A percentile compares a stretch with the other conserved stretches of the same genome.
phyloP scores from a whole-genome alignment of 2,329 filamentous ascomycete genomes.

The Fusarium newnesense region DNA sequence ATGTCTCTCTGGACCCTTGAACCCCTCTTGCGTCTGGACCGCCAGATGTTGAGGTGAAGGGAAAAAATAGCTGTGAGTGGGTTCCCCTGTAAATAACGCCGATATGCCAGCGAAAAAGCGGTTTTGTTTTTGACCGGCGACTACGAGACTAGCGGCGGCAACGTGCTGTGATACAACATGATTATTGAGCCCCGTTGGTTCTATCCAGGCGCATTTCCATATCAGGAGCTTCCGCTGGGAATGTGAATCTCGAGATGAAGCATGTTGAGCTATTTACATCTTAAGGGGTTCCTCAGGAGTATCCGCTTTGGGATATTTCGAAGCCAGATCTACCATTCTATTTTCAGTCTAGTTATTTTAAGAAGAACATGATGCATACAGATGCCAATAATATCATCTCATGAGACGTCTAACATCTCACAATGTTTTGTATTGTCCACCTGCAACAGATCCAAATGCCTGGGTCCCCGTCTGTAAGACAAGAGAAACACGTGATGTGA shows the following conservation, averaged over 20 bases:
- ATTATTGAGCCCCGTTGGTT: conserved; percentile 22
- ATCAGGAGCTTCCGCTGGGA: conserved; percentile 28
- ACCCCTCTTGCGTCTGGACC: conserved; percentile 32
- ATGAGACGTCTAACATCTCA: conserved; percentile 2
- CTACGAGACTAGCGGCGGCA: conserved; percentile 35
- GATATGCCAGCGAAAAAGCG: conserved; percentile 35
- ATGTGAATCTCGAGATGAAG: background rate
- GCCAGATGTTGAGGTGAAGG: conserved; percentile 10
- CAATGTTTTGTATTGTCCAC: conserved; percentile 3
- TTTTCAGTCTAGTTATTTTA: conserved; percentile 20
- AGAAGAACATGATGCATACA: conserved; percentile 16
- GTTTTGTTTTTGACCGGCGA: conserved; percentile 23
- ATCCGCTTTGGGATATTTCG: background rate
- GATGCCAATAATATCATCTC: conserved; percentile 11
- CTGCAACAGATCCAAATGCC: conserved; percentile 9
- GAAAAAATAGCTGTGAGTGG: conserved; percentile 23
- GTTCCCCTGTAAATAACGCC: conserved; percentile 34
- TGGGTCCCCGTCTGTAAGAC: background rate
- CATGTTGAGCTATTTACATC: conserved; percentile 25
- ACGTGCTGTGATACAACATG: conserved; percentile 27
- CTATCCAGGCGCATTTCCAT: conserved; percentile 3
- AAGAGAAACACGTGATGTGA: conserved; percentile 31
- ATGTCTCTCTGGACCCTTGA: conserved; percentile 31
- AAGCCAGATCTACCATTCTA: conserved; percentile 18
- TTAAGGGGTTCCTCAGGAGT: background rate